Evolutionary conservation across 441 rosid species (phyloP).

Genomic region (Mallotus repandus): DNA sequence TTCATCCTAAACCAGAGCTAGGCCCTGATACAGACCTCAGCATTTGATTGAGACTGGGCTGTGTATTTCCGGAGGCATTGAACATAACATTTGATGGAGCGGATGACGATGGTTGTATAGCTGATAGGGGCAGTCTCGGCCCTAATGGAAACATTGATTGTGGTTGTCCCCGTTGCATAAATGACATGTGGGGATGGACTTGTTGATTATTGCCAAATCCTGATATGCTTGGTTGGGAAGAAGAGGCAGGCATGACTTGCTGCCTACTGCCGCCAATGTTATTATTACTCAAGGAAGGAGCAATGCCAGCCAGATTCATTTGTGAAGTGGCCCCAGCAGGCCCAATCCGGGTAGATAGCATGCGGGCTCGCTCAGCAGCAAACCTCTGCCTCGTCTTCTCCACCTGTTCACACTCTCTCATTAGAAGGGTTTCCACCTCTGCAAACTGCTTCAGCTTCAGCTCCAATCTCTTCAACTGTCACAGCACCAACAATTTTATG

Average conservation of each 20-base stretch:
- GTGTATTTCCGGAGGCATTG: constrained; percentile 52
- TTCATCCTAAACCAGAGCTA: constrained; percentile 61
- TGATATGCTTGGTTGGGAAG: constrained; percentile 58
- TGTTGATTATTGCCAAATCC: constrained; percentile 58
- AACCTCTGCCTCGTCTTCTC: constrained; percentile 87
- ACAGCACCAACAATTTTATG: constrained; percentile 5
- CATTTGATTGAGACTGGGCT: constrained; percentile 52
- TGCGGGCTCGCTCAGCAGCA: constrained; percentile 70
- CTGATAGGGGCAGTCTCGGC: constrained; percentile 70
- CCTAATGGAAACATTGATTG: constrained; percentile 68
- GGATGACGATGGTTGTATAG: constrained; percentile 73
- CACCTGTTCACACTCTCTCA: constrained; percentile 96
- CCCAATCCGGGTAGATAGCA: constrained; percentile 58
- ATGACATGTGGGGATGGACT: constrained; percentile 69
- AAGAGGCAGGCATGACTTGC: constrained; percentile 47
- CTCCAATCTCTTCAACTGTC: constrained; percentile 89
- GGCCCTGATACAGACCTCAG: constrained; percentile 67
- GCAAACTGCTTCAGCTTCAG: constrained; percentile 96
- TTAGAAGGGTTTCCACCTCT: constrained; percentile 82
- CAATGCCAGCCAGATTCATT: constrained; percentile 44
- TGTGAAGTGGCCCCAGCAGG: constrained; percentile 54
- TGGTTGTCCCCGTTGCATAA: constrained; percentile 53
- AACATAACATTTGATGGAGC: constrained; percentile 60
- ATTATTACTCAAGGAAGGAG: constrained; percentile 55
- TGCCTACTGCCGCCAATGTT: constrained; percentile 46